Evolutionary conservation across 495 filamentous ascomycete species (phyloP).

Genomic region (Penicillium flavigenum): DNA sequence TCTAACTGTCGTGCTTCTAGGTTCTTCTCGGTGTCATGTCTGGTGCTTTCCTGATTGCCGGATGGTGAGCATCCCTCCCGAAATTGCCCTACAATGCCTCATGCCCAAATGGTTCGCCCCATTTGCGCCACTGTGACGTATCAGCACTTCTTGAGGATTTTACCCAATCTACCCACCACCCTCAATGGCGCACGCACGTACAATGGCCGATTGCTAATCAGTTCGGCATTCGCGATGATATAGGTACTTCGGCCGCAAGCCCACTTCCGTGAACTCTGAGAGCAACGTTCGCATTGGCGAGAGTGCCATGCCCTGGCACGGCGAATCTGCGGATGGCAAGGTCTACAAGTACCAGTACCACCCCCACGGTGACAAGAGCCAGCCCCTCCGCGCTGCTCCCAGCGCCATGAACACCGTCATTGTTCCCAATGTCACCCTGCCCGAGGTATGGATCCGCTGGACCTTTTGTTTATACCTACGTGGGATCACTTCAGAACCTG

Average conservation of each 20-base stretch:
- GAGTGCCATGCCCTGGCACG: conserved; percentile 87
- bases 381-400: conserved; percentile 81
- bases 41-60: conserved; percentile 79
- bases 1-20: conserved; percentile 46
- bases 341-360: conserved; percentile 88
- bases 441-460: conserved; percentile 62
- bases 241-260: conserved; percentile 69
- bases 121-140: conserved; percentile 18
- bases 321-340: conserved; percentile 51
- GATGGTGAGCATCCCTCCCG: conserved; percentile 55
- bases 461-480: background rate
- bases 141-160: background rate
- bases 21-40: conserved; percentile 91
- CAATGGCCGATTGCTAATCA: conserved; percentile 17
- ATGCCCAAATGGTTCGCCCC: conserved; percentile 12
- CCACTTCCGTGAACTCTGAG: conserved; percentile 83
- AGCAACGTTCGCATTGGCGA: conserved; percentile 68
- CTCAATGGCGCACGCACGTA: background rate
- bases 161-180: too few relatives aligned
- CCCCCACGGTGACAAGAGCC: conserved; percentile 77
- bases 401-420: conserved; percentile 93
- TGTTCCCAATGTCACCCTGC: conserved; percentile 86
- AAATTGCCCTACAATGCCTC: conserved; percentile 35
- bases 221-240: conserved; percentile 10
- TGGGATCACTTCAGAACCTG: background rate